Evolutionary conservation across 495 filamentous ascomycete species (phyloP).

Genomic region (Xylaria nigripes): DNA sequence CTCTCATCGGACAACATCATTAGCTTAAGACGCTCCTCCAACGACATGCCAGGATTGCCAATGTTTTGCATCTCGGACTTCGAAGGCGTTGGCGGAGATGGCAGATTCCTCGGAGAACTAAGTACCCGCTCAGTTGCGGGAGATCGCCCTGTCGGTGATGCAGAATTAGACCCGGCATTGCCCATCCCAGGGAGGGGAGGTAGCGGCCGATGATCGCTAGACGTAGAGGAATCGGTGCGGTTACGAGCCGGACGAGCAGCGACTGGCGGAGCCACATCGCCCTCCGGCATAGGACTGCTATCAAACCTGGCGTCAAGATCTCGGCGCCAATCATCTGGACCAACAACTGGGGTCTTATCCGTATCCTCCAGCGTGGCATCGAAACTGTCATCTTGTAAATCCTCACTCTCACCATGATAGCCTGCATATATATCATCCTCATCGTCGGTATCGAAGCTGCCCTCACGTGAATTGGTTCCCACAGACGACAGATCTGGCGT

Average conservation of each 20-base stretch:
- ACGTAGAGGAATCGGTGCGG: conserved; percentile 58
- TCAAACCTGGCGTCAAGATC: conserved; percentile 69
- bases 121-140: conserved; percentile 56
- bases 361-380: conserved; percentile 90
- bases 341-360: conserved; percentile 92
- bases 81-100: conserved; percentile 56
- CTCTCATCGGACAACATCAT: conserved; percentile 69
- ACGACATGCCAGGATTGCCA: conserved; percentile 59
- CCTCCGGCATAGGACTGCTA: conserved; percentile 54
- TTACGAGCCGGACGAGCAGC: conserved; percentile 37
- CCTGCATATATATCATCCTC: conserved; percentile 44
- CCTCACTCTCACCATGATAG: conserved; percentile 58
- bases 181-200: conserved; percentile 60
- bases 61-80: conserved; percentile 66
- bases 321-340: conserved; percentile 91
- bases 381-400: conserved; percentile 79
- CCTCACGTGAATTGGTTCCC: conserved; percentile 78
- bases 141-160: conserved; percentile 41
- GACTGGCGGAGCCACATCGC: conserved; percentile 18
- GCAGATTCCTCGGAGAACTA: conserved; percentile 52
- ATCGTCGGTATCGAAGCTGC: conserved; percentile 75
- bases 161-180: conserved; percentile 28
- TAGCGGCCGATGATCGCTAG: conserved; percentile 66
- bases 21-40: conserved; percentile 72
- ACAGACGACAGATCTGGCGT: conserved; percentile 89